Base-by-base conservation (phyloP, 768 basidiomycete species). In the Boletus subparvulus region DNA sequence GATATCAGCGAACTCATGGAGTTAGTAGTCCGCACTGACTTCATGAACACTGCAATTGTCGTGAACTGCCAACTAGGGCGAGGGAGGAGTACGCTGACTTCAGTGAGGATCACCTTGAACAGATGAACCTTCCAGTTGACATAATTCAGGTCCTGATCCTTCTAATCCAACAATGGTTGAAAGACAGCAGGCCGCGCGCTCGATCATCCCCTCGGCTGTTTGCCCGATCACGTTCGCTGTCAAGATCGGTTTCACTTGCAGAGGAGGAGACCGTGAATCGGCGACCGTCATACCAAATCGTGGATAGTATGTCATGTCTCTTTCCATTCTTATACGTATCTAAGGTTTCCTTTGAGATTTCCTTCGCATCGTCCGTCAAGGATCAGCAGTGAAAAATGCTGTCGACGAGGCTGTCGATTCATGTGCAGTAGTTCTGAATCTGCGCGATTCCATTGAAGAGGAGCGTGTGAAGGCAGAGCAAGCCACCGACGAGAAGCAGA, bases 51-150 rank as follows among this genome's bases (percentile, higher is more conserved):
- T 0, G 90, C 90, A 1, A 89, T 98, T 55, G 87, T 99, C 17
- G 82, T 99, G 36, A 99, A 98, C 66, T 97, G 95, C 65, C 97
- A 99, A 67, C 83, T 99, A 14, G 96, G 94, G 5, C 80, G 93
- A 32, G 95, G 96, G 11, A 80, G 97, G 64, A 95, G 93, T 58
- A 96, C 95, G 0, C 74, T 94, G 47, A 87, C 93, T n/a, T 90
- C 94, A 17, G 91, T 90, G 53, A 60, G 86, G 68, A 10, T 39
- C 26, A 0, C 44, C 30, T 37, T 43, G 43, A 24, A 42, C 45
- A 32, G 6, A 21, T 33, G 41, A 54, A 50, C 19, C 17, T n/a
- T 36, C 7, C 4, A 1, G 14, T 35, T 65, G 8, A 68, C 47
- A 28, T 12, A 21, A 21, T 36, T 17, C 57, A 92, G 88, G 81